Evolutionary conservation across 2,329 filamentous ascomycete genomes (phyloP).

Genomic region (Botrytis cinerea): DNA sequence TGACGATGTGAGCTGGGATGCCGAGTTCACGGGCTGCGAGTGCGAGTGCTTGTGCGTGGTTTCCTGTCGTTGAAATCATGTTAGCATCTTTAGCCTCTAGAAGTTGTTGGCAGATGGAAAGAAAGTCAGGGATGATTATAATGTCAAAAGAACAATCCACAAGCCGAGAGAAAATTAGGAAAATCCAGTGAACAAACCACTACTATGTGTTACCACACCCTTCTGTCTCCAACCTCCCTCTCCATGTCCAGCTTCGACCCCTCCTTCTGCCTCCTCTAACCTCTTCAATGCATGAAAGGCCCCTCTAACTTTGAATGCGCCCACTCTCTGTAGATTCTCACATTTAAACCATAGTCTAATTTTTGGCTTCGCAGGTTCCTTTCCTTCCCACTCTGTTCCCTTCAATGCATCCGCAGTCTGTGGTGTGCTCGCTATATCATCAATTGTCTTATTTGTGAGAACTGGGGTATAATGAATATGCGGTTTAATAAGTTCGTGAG

Average conservation of each 20-base stretch:
- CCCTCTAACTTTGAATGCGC: slow-evolving; percentile 89
- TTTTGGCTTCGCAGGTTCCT: slow-evolving; percentile 61
- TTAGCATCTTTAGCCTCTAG: not conserved
- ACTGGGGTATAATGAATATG: slow-evolving; percentile 84
- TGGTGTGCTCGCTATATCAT: slow-evolving; percentile 71
- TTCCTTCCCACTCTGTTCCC: slow-evolving; percentile 59
- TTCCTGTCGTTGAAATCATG: slow-evolving; percentile 56
- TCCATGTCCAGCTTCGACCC: slow-evolving; percentile 62
- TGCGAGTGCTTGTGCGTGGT: slow-evolving; percentile 90
- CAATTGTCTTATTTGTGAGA: slow-evolving; percentile 75
- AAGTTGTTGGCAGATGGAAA: not conserved
- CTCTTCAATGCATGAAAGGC: slow-evolving; percentile 83
- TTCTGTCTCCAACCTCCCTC: slow-evolving; percentile 58
- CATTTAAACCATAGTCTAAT: slow-evolving; percentile 90
- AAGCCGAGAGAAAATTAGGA: not conserved
- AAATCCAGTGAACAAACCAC: slow-evolving; percentile 55
- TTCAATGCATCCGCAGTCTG: slow-evolving; percentile 55
- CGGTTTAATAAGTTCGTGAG: slow-evolving; percentile 70
- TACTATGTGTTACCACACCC: slow-evolving; percentile 89
- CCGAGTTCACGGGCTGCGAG: slow-evolving; percentile 74
- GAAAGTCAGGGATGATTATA: not conserved
- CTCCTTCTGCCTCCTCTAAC: slow-evolving; percentile 62
- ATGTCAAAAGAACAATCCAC: not conserved
- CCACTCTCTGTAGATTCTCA: slow-evolving; percentile 87
- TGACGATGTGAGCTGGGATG: slow-evolving; percentile 84